Evolutionary conservation across 495 filamentous ascomycete species (phyloP).

Genomic region (Penicillium atrosanguineum): DNA sequence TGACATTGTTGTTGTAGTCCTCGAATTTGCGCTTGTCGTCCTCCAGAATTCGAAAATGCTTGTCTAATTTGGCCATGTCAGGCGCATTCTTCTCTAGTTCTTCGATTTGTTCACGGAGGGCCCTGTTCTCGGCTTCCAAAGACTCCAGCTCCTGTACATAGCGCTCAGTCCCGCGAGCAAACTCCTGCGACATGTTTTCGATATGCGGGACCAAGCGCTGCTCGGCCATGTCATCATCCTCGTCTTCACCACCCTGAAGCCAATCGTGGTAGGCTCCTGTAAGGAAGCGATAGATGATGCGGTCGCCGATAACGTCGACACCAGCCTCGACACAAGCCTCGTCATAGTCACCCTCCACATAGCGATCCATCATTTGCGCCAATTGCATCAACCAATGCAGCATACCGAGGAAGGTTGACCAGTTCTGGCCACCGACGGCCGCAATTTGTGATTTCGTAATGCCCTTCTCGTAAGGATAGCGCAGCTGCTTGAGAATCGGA

Average conservation of each 20-base stretch:
- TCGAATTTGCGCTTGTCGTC: constrained; percentile 91
- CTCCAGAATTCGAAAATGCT: constrained; percentile 81
- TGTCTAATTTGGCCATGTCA: constrained; percentile 77
- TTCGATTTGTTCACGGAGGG: constrained; percentile 77
- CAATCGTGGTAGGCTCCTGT: constrained; percentile 88
- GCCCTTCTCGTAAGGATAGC: constrained; percentile 89
- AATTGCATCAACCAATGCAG: constrained; percentile 99
- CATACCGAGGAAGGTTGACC: constrained; percentile 88
- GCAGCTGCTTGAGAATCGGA: constrained; percentile 82
- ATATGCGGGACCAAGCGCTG: constrained; percentile 75
- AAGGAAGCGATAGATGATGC: constrained; percentile 90
- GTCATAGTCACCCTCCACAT: constrained; percentile 71
- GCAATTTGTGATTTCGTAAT: constrained; percentile 94
- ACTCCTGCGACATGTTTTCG: constrained; percentile 86
- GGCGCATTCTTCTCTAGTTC: constrained; percentile 81
- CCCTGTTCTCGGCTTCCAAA: constrained; percentile 78
- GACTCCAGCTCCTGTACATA: constrained; percentile 78
- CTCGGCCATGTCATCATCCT: constrained; percentile 76
- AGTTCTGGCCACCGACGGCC: constrained; percentile 93
- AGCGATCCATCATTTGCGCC: constrained; percentile 84
- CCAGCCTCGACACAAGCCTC: constrained; percentile 85
- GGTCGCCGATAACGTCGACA: constrained; percentile 80
- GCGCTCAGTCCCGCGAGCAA: constrained; percentile 74
- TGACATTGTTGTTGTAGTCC: constrained; percentile 78
- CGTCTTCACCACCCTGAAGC: constrained; percentile 76